A percentile compares a stretch with the other conserved stretches of the same genome.
These are phyloP conservation scores for Paracorniculantispora psalliotae DNA, from an alignment of 2,329 filamentous ascomycete genomes.

Conservation along the genomic window DNA sequence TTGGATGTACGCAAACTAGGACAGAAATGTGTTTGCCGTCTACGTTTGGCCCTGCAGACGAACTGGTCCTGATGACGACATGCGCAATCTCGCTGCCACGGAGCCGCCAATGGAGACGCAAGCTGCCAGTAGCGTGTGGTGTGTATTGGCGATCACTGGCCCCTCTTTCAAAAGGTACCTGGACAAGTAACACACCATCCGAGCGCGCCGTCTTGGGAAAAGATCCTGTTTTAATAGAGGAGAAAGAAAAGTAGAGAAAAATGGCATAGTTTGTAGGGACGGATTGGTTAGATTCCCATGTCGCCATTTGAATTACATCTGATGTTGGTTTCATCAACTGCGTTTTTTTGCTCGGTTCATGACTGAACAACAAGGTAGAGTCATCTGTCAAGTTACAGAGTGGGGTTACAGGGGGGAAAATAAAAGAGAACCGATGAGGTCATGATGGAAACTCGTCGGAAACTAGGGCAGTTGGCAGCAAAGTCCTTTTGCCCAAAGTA, in stretches of 20 bases:
- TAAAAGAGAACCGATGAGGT: neutral
- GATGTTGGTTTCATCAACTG: neutral
- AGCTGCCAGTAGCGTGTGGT: neutral
- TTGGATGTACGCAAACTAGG: neutral
- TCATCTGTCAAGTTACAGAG: too few relatives aligned
- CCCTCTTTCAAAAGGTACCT: neutral
- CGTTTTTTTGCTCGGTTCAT: too few relatives aligned
- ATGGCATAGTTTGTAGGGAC: too few relatives aligned
- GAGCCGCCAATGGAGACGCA: neutral
- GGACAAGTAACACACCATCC: neutral
- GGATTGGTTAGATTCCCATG: neutral
- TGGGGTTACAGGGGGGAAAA: neutral
- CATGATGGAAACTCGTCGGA: too few relatives aligned
- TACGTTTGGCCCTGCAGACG: neutral
- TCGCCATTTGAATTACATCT: neutral
- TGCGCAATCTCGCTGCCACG: neutral
- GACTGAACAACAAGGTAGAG: too few relatives aligned
- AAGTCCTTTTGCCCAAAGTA: too few relatives aligned
- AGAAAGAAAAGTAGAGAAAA: neutral
- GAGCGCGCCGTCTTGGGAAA: too few relatives aligned
- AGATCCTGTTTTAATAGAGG: neutral
- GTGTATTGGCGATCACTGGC: neutral
- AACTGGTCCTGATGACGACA: conserved; percentile 11
- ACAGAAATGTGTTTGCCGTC: neutral
- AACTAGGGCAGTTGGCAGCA: too few relatives aligned